Conservation (phyloP, 192 early-diverging fungal genomes). For the Chytriomyces sp. region DNA sequence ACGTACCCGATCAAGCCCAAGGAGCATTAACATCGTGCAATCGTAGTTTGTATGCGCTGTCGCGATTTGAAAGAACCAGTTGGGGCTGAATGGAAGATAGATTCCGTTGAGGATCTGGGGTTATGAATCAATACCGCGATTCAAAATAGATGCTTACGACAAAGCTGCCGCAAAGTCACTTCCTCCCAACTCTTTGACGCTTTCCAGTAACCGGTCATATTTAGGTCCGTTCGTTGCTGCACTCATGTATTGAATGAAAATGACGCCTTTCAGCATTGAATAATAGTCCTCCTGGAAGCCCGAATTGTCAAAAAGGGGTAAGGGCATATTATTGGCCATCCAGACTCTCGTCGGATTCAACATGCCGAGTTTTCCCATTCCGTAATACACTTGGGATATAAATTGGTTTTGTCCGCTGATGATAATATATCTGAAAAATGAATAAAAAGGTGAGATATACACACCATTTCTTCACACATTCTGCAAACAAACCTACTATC, state of each 20-base stretch:
- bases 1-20: no score
- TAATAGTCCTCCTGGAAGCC: neutral
- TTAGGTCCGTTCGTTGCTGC: neutral
- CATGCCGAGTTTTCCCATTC: neutral
- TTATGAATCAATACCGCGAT: no score
- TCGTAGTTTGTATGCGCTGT: neutral
- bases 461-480: no score
- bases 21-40: conserved; percentile 3
- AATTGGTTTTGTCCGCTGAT: neutral
- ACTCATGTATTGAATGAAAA: neutral
- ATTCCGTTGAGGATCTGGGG: no score
- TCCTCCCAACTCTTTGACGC: neutral
- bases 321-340: neutral
- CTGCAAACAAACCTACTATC: no score
- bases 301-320: neutral
- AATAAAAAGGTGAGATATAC: no score
- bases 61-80: neutral
- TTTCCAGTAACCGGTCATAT: neutral
- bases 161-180: no score
- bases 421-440: neutral
- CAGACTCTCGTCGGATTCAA: neutral
- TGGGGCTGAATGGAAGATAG: no score
- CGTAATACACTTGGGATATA: neutral
- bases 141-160: no score
- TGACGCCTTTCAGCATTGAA: neutral